Evolutionary conservation across 768 basidiomycete species (phyloP).

Genomic region (Lactarius quietus): DNA sequence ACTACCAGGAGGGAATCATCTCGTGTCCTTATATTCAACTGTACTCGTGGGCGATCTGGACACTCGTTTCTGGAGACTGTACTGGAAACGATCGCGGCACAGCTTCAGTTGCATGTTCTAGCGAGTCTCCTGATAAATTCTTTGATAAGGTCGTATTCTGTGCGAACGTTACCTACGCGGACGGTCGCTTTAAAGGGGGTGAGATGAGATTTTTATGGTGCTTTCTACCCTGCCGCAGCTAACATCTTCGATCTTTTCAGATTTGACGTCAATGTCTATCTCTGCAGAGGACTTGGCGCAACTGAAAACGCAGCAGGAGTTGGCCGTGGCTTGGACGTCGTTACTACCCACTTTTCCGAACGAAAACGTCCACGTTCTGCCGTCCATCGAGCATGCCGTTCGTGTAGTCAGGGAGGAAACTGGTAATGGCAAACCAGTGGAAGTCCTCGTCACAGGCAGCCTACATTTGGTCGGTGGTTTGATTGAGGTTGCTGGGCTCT

Average conservation of each 20-base stretch:
- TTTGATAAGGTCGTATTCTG: constrained; percentile 93
- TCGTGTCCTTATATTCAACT: constrained; percentile 89
- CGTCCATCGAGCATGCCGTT: constrained; percentile 90
- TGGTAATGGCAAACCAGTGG: constrained; percentile 33
- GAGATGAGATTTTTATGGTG: constrained; percentile 28
- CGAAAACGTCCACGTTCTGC: constrained; percentile 69
- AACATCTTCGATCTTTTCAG: constrained; percentile 40
- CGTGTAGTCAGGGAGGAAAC: constrained; percentile 48
- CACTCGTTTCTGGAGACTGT: constrained; percentile 62
- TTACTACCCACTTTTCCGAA: constrained; percentile 59
- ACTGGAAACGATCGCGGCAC: constrained; percentile 46
- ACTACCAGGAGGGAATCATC: constrained; percentile 31
- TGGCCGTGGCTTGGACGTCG: constrained; percentile 68
- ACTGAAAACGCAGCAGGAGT: constrained; percentile 71
- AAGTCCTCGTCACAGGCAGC: constrained; percentile 89
- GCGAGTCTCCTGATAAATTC: constrained; percentile 43
- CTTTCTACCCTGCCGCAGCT: not conserved
- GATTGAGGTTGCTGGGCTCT: constrained; percentile 84
- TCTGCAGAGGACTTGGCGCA: constrained; percentile 57
- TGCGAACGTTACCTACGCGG: constrained; percentile 90
- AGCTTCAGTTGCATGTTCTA: constrained; percentile 42
- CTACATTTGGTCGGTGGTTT: constrained; percentile 92
- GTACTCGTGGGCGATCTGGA: constrained; percentile 87
- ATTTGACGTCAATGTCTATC: constrained; percentile 70
- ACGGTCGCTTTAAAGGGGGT: constrained; percentile 92